Percentiles rank a stretch among this genome's conserved stretches.
Evolutionary conservation across 2,329 filamentous ascomycete species (phyloP).

Genomic region (Zopfia rhizophila): DNA sequence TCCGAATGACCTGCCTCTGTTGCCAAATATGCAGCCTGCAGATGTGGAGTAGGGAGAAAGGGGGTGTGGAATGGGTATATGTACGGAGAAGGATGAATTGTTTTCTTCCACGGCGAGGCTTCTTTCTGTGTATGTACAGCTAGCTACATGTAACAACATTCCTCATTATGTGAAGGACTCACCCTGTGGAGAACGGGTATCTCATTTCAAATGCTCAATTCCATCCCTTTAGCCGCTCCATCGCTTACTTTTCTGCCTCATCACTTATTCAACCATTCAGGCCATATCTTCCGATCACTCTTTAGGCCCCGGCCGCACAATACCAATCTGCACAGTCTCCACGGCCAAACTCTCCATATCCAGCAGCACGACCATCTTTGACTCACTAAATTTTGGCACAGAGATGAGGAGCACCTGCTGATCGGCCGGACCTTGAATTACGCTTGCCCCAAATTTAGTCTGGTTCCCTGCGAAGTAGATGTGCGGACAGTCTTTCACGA

Average conservation of each 20-base stretch:
- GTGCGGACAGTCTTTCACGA: conserved; percentile 86
- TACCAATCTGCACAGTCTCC: conserved; percentile 65
- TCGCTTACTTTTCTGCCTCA: too few species aligned
- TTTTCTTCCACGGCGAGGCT: too few species aligned
- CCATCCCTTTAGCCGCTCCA: too few species aligned
- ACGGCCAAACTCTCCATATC: conserved; percentile 87
- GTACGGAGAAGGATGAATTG: too few species aligned
- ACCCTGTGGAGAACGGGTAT: too few species aligned
- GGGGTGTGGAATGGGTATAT: background rate
- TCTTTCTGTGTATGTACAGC: too few species aligned
- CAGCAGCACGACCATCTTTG: conserved; percentile 81
- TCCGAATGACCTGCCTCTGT: conserved; percentile 22
- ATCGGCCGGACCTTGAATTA: conserved; percentile 72
- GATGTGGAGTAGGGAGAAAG: conserved; percentile 17
- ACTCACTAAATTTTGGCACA: conserved; percentile 82
- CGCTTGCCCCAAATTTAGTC: conserved; percentile 76
- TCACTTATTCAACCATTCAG: too few species aligned
- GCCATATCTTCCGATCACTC: too few species aligned
- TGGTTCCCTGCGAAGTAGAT: conserved; percentile 92
- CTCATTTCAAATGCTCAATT: too few species aligned
- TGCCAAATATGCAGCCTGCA: conserved; percentile 36
- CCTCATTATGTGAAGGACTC: too few species aligned
- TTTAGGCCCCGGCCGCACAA: conserved; percentile 27
- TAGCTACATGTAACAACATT: too few species aligned
- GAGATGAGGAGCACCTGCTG: conserved; percentile 82